Percentiles rank a stretch among this genome's conserved stretches.
Conservation (phyloP, 257 asterid species). For the Perilla frutescens region DNA sequence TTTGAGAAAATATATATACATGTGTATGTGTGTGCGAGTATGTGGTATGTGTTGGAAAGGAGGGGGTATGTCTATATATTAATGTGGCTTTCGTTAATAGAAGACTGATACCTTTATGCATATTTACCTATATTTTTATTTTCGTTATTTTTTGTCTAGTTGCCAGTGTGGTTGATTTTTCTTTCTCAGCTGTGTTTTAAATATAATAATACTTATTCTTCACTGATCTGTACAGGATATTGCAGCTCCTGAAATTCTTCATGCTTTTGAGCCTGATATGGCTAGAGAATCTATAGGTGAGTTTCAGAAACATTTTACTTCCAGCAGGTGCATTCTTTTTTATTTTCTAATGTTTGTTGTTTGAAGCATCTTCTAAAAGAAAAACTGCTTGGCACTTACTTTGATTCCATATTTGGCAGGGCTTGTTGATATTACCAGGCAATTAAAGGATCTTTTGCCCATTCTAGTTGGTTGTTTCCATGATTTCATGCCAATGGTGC, state of each 20-base stretch:
- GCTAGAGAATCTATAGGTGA: constrained; percentile 58
- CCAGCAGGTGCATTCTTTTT: constrained; percentile 25
- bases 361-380: constrained; percentile 15
- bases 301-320: constrained; percentile 36
- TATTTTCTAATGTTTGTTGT: constrained; percentile 7
- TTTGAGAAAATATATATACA: background rate
- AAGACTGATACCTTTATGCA: constrained; percentile 4
- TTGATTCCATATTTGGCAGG: constrained; percentile 55
- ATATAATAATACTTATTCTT: constrained; percentile 25
- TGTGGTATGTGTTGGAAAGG: background rate
- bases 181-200: constrained; percentile 24
- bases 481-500: constrained; percentile 62
- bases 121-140: constrained; percentile 19
- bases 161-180: background rate
- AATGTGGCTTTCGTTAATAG: background rate
- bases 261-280: constrained; percentile 74
- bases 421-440: constrained; percentile 53
- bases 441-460: constrained; percentile 71
- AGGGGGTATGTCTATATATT: background rate
- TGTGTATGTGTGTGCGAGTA: background rate
- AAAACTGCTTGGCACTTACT: constrained; percentile 6
- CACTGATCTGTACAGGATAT: constrained; percentile 46
- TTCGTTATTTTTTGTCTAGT: constrained; percentile 6
- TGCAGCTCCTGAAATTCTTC: constrained; percentile 54
- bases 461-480: constrained; percentile 72